These are phyloP conservation scores for Simmondsia chinensis DNA, from an alignment of 148 eudicot genomes.

Conservation along the genomic window DNA sequence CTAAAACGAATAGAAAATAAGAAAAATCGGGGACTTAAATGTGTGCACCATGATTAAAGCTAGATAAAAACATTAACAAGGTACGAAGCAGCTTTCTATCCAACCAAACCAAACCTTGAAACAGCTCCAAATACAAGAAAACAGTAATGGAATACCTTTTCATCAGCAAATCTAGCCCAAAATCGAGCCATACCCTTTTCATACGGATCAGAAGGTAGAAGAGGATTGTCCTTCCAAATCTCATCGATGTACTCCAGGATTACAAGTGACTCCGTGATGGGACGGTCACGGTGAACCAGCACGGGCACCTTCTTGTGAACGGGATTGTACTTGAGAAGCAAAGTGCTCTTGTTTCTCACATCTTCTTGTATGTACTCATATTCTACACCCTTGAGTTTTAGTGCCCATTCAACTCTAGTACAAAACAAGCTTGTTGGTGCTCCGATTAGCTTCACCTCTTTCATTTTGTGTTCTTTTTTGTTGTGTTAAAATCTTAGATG, in stretches of 20 bases:
- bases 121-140: no score
- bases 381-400: slow-evolving; percentile 13
- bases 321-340: no score
- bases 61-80: no score
- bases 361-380: slow-evolving; percentile 19
- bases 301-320: slow-evolving; percentile 20
- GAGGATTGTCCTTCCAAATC: slow-evolving; percentile 9
- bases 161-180: slow-evolving; percentile 22
- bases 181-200: slow-evolving; percentile 21
- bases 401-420: slow-evolving; percentile 15
- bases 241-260: slow-evolving; percentile 22
- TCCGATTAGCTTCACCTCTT: slow-evolving; percentile 15
- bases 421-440: neutral
- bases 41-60: no score
- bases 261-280: slow-evolving; percentile 10
- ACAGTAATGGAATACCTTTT: slow-evolving; percentile 8
- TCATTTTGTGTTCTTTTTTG: no score
- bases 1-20: no score
- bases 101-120: no score
- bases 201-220: slow-evolving; percentile 20
- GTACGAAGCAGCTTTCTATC: no score
- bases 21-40: no score
- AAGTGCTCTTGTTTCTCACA: slow-evolving; percentile 6
- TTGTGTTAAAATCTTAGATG: no score
- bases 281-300: slow-evolving; percentile 3